Base-by-base conservation (phyloP, 2,329 filamentous ascomycete species). In the Colletotrichum scovillei region DNA sequence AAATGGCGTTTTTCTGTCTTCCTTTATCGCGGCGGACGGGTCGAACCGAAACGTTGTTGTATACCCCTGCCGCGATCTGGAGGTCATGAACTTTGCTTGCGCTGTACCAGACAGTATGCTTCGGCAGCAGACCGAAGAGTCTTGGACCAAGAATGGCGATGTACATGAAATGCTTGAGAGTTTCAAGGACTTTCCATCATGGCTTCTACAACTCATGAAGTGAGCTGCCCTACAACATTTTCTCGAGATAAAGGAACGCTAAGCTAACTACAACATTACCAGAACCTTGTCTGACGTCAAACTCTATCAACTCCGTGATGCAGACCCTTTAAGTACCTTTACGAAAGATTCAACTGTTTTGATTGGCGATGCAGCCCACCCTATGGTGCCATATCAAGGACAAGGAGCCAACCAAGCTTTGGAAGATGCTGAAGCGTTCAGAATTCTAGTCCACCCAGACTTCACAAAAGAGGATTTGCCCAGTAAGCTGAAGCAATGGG, bases 401-500 rank as follows among this genome's bases (percentile, higher is more conserved):
- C 60, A 70, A 58, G 60, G 67, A 19, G 67, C 67, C 8, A 52
- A 58, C n/a, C 60, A 65, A 58, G 60, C 60, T 22, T 24, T 65
- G 11, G 60, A 70, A 32, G 60, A 65, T 46, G 67, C 53, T n/a
- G 53, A 64, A 35, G 53, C 32, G 0, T 53, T 66, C 12, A 30
- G 53, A 8, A 28, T 70, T 53, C 30, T 70, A 16, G 24, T 70
- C 3, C 14, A 28, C 0, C 38, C 38, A 35, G 11, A 32, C 7
- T n/a, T 60, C 9, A 9, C 35, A 1, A 11, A 19, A 14, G 16
- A 59, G 4, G 16, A 19, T 30, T 30, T 56, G 22, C 53, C 24
- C 28, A 26, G 19, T 28, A 56, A 9, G 26, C 26, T 30, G 19
- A 11, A 56, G 24, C 11, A 30, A 28, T 30, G 12, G 53, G 26